Conservation (phyloP, 192 early-diverging fungal species). For the Rhizoclosmatium globosum region DNA sequence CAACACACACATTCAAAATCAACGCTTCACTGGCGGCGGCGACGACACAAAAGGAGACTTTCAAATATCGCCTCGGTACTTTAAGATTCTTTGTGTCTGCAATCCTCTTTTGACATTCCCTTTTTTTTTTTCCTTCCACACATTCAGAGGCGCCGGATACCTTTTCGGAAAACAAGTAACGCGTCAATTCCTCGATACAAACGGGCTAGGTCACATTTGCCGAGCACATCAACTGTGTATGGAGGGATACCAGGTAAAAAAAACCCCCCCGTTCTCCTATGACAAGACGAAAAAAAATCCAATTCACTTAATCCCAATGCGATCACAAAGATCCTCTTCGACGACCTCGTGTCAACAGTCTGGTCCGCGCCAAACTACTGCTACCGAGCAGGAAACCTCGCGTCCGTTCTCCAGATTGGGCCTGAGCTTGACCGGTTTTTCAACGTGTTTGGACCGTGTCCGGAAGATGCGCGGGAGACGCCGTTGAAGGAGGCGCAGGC, state of each 20-base stretch:
- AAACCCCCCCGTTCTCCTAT: too few species aligned
- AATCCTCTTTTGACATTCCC: not conserved
- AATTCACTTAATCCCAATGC: too few species aligned
- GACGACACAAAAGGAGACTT: slow-evolving; percentile 76
- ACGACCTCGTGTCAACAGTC: slow-evolving; percentile 85
- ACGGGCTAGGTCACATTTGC: slow-evolving; percentile 81
- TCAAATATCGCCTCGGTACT: slow-evolving; percentile 70
- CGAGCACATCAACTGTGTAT: slow-evolving; percentile 90
- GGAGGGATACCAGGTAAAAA: slow-evolving; percentile 78
- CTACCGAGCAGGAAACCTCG: slow-evolving; percentile 87
- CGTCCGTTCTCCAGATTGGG: slow-evolving; percentile 82
- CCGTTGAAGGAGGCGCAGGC: slow-evolving; percentile 7
- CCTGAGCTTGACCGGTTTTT: slow-evolving; percentile 79
- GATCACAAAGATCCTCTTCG: slow-evolving; percentile 72
- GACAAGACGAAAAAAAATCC: too few species aligned
- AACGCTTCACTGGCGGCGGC: slow-evolving; percentile 26
- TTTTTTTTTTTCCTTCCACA: not conserved
- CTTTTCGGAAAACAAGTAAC: slow-evolving; percentile 85
- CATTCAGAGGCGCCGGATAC: slow-evolving; percentile 80
- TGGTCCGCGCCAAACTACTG: slow-evolving; percentile 91
- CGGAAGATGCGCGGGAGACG: slow-evolving; percentile 72
- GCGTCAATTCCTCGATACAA: slow-evolving; percentile 78
- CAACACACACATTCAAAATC: slow-evolving; percentile 29
- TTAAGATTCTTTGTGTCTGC: too few species aligned
- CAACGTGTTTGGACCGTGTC: slow-evolving; percentile 90